These are phyloP conservation scores for Heliamphora pulchella DNA, from an alignment of 179 eudicot species.

Conservation along the genomic window DNA sequence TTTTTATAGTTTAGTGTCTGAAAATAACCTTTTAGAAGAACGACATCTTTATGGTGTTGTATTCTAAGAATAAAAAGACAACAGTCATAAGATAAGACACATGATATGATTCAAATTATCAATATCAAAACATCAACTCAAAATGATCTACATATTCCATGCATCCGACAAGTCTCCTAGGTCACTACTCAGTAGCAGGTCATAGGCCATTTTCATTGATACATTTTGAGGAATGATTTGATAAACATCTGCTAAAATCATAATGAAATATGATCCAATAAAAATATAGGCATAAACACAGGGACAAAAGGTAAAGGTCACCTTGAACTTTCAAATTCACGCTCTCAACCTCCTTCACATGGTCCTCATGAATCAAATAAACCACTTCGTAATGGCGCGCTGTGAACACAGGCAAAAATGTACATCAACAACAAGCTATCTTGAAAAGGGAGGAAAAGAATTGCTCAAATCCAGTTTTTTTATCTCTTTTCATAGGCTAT, in stretches of 20 bases:
- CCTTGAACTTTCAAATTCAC: slow-evolving; percentile 85
- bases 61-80: not conserved
- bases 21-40: not conserved
- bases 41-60: not conserved
- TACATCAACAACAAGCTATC: not conserved
- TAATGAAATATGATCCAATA: not conserved
- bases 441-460: not conserved
- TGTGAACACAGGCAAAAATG: slow-evolving; percentile 22
- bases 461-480: not conserved
- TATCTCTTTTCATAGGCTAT: not conserved
- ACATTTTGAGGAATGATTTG: not conserved
- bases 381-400: slow-evolving; percentile 97
- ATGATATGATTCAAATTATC: not conserved
- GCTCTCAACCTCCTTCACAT: slow-evolving; percentile 55
- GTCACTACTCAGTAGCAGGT: not conserved
- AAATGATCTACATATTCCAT: not conserved
- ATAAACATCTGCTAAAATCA: not conserved
- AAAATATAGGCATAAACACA: not conserved
- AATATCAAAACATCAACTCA: not conserved
- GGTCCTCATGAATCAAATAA: slow-evolving; percentile 78
- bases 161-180: not conserved
- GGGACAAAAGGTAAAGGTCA: slow-evolving; percentile 19
- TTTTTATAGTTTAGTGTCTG: not conserved
- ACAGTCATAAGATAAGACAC: not conserved
- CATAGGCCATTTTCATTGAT: not conserved